These are phyloP conservation scores for Paramarasmius palmivorus DNA, from an alignment of 1,284 basidiomycete species.

Conservation along the genomic window DNA sequence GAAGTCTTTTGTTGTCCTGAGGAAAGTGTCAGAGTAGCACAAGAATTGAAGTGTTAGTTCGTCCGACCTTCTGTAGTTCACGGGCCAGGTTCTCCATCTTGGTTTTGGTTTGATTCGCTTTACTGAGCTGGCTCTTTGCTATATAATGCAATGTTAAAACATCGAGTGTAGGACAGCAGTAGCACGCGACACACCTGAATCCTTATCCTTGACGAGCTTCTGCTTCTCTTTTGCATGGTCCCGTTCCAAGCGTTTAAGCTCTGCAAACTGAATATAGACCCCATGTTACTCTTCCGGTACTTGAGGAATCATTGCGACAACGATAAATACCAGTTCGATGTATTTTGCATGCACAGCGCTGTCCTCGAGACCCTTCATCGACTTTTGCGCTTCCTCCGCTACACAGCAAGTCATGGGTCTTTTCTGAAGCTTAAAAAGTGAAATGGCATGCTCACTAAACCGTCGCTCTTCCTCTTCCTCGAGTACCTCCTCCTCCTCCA, in stretches of 20 bases:
- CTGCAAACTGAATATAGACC: conserved; percentile 62
- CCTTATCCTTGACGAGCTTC: conserved; percentile 83
- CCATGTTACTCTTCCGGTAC: not conserved
- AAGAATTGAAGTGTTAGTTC: conserved; percentile 5
- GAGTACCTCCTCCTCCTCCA: conserved; percentile 81
- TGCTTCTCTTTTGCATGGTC: conserved; percentile 88
- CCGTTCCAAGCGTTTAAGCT: conserved; percentile 77
- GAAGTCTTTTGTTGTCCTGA: conserved; percentile 82
- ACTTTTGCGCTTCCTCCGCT: conserved; percentile 84
- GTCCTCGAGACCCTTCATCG: conserved; percentile 76
- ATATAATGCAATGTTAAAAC: conserved; percentile 12
- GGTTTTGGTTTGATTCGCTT: conserved; percentile 82
- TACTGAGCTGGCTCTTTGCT: conserved; percentile 82
- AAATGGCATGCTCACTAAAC: conserved; percentile 54
- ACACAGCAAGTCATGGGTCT: conserved; percentile 16
- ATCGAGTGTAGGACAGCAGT: conserved; percentile 11
- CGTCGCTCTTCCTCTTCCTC: conserved; percentile 80
- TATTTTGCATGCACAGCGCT: conserved; percentile 81
- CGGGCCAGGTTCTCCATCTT: conserved; percentile 85
- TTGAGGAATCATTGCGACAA: conserved; percentile 4
- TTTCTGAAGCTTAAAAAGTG: not conserved
- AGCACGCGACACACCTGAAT: conserved; percentile 59
- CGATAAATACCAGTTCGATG: conserved; percentile 68
- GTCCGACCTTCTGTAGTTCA: conserved; percentile 76
- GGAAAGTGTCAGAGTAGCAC: conserved; percentile 20